Evolutionary conservation across 2,329 filamentous ascomycete genomes (phyloP).

Genomic region (Drechslerella coelobrocha): DNA sequence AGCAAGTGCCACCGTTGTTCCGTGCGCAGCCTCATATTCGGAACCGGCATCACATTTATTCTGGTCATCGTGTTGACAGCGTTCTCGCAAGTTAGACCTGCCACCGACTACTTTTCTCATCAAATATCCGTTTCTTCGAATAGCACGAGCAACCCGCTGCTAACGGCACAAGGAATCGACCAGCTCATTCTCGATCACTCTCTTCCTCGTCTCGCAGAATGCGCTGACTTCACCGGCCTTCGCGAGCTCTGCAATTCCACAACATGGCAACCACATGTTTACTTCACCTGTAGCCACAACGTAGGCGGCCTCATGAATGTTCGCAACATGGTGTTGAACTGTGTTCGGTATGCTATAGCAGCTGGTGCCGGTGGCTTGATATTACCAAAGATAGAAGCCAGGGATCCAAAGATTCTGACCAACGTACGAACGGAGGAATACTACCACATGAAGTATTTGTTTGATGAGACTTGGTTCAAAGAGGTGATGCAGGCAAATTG

Average conservation of each 20-base stretch:
- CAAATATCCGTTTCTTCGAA: too few species aligned
- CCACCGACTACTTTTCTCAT: too few species aligned
- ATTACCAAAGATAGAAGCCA: conserved; percentile 61
- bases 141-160: neutral
- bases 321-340: conserved; percentile 63
- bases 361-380: conserved; percentile 62
- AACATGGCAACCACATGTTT: conserved; percentile 26
- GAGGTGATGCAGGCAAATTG: conserved; percentile 58
- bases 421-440: conserved; percentile 59
- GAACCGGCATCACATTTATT: too few species aligned
- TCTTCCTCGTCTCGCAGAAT: conserved; percentile 17
- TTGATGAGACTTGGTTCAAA: conserved; percentile 61
- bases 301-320: conserved; percentile 64
- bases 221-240: conserved; percentile 14
- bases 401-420: conserved; percentile 59
- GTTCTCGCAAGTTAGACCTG: too few species aligned
- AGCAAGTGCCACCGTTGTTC: too few species aligned
- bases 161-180: neutral
- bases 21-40: too few species aligned
- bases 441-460: conserved; percentile 61
- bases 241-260: conserved; percentile 21
- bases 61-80: too few species aligned
- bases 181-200: conserved; percentile 4
- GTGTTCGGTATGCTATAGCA: conserved; percentile 63
- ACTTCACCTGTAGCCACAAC: conserved; percentile 63